These are phyloP conservation scores for Colletotrichum chrysophilum DNA, from an alignment of 2,329 filamentous ascomycete species.

Conservation along the genomic window DNA sequence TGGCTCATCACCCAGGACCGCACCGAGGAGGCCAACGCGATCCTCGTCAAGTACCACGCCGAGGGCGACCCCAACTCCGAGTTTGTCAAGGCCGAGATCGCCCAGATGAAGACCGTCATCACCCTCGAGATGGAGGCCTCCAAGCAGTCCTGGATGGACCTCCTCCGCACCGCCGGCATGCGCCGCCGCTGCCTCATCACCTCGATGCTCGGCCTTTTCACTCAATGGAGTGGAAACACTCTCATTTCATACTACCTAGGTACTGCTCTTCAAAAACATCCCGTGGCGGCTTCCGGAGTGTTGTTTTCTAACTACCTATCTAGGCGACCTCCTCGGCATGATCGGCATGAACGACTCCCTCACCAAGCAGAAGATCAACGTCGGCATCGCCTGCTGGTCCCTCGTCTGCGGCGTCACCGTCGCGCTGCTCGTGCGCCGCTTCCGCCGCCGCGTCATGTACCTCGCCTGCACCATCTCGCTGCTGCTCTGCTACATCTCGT, in stretches of 20 bases:
- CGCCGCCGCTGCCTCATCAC: constrained; percentile 54
- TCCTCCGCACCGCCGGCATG: constrained; percentile 56
- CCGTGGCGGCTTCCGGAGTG: fast-evolving
- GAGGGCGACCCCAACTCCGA: constrained; percentile 55
- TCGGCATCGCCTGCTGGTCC: constrained; percentile 53
- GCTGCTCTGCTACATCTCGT: constrained; percentile 53
- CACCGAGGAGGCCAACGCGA: constrained; percentile 33
- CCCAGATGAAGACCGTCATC: constrained; percentile 64
- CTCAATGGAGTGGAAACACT: constrained; percentile 59
- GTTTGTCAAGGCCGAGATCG: constrained; percentile 64
- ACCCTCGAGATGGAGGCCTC: constrained; percentile 58
- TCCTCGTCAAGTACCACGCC: constrained; percentile 51
- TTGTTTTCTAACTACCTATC: neutral
- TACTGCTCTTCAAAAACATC: neutral
- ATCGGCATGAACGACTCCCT: constrained; percentile 47
- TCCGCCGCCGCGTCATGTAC: constrained; percentile 52
- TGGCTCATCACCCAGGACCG: constrained; percentile 36
- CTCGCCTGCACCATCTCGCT: constrained; percentile 47
- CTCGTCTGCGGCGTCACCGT: constrained; percentile 47
- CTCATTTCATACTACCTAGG: constrained; percentile 52
- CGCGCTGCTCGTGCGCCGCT: constrained; percentile 47
- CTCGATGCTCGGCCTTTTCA: constrained; percentile 55
- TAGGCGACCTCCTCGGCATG: constrained; percentile 46
- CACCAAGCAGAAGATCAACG: constrained; percentile 48
- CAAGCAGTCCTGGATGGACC: constrained; percentile 57